A percentile compares a stretch with the other conserved stretches of the same genome.
phyloP scores from a whole-genome alignment of 2,329 filamentous ascomycete genomes.

The Alternaria brassicicola region DNA sequence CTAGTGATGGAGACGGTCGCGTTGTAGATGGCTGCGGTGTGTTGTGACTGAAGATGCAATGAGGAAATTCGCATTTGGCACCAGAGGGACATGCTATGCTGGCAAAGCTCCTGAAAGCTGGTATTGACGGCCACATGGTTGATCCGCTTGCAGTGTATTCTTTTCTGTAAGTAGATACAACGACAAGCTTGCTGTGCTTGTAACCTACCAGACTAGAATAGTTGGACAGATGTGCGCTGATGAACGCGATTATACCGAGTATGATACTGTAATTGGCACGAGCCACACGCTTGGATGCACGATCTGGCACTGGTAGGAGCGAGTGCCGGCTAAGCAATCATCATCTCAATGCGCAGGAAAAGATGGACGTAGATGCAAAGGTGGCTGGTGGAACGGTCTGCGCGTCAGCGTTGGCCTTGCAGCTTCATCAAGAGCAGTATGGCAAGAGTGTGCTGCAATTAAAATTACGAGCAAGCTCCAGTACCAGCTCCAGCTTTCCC shows the following conservation, averaged over 20 bases:
- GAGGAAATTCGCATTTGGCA: slow-evolving; percentile 56
- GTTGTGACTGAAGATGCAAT: slow-evolving; percentile 66
- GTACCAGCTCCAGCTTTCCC: not conserved
- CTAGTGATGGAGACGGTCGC: slow-evolving; percentile 2
- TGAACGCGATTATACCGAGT: not conserved
- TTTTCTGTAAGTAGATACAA: slow-evolving; percentile 18
- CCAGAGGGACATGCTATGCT: slow-evolving; percentile 57
- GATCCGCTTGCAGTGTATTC: not conserved
- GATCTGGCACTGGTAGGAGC: not conserved
- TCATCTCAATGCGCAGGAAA: not conserved
- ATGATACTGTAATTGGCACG: not conserved
- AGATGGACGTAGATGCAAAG: not conserved
- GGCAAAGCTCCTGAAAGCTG: slow-evolving; percentile 34
- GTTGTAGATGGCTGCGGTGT: slow-evolving; percentile 13
- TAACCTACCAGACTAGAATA: slow-evolving; percentile 17
- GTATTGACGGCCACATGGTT: slow-evolving; percentile 40
- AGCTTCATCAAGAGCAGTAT: not conserved
- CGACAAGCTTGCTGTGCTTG: slow-evolving; percentile 1
- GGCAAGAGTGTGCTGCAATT: not conserved
- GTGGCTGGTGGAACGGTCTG: not conserved
- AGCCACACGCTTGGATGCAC: not conserved
- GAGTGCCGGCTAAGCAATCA: not conserved
- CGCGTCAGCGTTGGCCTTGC: not conserved
- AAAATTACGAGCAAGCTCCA: not conserved
- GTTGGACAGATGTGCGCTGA: not conserved